Conservation (phyloP, 1,284 basidiomycete species). For the Boletellus deceptivus region DNA sequence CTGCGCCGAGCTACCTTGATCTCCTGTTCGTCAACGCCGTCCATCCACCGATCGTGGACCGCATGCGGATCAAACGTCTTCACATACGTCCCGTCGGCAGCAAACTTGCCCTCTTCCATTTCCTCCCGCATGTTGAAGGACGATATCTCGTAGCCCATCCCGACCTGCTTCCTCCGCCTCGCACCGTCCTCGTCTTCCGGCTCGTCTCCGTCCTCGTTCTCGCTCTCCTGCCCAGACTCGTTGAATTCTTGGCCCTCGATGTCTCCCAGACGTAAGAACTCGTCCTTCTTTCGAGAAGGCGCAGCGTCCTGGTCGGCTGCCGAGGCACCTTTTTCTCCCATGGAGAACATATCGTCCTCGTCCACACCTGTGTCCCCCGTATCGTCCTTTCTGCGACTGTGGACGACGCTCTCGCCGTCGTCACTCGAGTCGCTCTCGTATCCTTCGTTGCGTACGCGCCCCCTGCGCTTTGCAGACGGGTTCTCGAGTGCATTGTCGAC, state of each 20-base stretch:
- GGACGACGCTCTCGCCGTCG: conserved; percentile 87
- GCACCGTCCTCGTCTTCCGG: conserved; percentile 80
- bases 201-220: conserved; percentile 49
- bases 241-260: conserved; percentile 95
- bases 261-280: conserved; percentile 84
- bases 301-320: conserved; percentile 28
- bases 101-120: conserved; percentile 97
- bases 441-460: conserved; percentile 79
- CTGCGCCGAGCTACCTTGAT: conserved; percentile 80
- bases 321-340: conserved; percentile 56
- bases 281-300: conserved; percentile 55
- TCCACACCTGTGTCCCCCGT: conserved; percentile 50
- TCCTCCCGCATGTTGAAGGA: conserved; percentile 99
- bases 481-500: conserved; percentile 71
- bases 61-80: conserved; percentile 88
- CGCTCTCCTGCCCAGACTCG: conserved; percentile 47
- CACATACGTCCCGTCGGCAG: conserved; percentile 88
- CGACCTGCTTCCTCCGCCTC: conserved; percentile 69
- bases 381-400: conserved; percentile 60
- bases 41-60: conserved; percentile 94
- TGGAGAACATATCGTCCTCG: conserved; percentile 89
- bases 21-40: conserved; percentile 80
- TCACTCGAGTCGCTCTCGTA: conserved; percentile 94
- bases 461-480: conserved; percentile 54
- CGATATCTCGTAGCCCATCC: conserved; percentile 92